These are phyloP conservation scores for Nakazawaea wickerhamii DNA, from an alignment of 805 yeast genomes.

Conservation along the genomic window DNA sequence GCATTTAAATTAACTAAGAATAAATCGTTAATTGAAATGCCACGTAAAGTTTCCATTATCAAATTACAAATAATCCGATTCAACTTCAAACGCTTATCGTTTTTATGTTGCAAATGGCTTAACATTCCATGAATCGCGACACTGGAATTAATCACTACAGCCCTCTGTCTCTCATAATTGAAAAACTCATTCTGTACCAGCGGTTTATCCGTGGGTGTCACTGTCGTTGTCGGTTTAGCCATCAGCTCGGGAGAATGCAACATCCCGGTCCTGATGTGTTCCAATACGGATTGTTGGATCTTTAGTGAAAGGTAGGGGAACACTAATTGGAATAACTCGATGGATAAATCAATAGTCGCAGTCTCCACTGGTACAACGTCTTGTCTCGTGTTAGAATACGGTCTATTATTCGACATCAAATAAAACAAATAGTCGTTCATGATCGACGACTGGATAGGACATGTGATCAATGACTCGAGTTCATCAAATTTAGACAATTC, in stretches of 20 bases:
- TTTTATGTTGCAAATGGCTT: conserved; percentile 22
- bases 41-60: conserved; percentile 24
- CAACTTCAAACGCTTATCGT: conserved; percentile 14
- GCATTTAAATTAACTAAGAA: conserved; percentile 24
- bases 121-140: conserved; percentile 57
- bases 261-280: conserved; percentile 55
- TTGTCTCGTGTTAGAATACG: conserved; percentile 29
- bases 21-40: conserved; percentile 19
- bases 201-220: conserved; percentile 8
- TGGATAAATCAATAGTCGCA: conserved; percentile 66
- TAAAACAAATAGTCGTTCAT: conserved; percentile 36
- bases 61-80: conserved; percentile 19
- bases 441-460: conserved; percentile 35
- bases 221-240: conserved; percentile 14
- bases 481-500: conserved; percentile 28
- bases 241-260: conserved; percentile 37
- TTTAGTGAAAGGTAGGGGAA: conserved; percentile 70
- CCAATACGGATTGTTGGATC: conserved; percentile 84
- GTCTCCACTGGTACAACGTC: conserved; percentile 42
- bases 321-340: conserved; percentile 65
- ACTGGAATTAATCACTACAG: conserved; percentile 56
- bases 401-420: conserved; percentile 13
- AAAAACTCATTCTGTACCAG: conserved; percentile 13
- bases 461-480: conserved; percentile 27
- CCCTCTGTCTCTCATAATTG: conserved; percentile 25